A percentile compares a stretch with the other conserved stretches of the same genome.
Conservation (phyloP, 495 filamentous ascomycete species). For the Hyaloscypha variabilis region DNA sequence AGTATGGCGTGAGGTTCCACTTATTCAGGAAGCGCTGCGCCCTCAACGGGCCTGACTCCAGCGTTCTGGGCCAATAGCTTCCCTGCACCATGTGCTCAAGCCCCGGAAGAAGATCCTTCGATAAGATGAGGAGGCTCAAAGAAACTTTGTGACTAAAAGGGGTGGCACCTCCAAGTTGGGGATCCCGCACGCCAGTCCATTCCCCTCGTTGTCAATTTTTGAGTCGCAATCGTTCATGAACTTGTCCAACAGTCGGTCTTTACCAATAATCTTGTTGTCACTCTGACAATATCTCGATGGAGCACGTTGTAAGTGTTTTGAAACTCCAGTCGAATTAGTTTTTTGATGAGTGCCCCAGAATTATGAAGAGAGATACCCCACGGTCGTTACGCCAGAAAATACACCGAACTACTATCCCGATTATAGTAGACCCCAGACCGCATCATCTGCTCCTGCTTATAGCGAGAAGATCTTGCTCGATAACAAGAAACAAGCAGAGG, state of each 20-base stretch:
- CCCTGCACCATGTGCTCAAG: too few species aligned
- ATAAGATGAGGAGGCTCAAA: background rate
- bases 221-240: background rate
- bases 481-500: background rate
- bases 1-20: too few species aligned
- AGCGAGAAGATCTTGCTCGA: background rate
- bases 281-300: background rate
- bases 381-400: background rate
- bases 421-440: background rate
- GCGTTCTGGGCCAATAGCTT: too few species aligned
- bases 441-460: background rate
- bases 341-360: background rate
- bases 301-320: background rate
- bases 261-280: background rate
- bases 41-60: too few species aligned
- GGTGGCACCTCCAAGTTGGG: background rate
- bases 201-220: background rate
- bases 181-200: background rate
- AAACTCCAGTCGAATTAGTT: background rate
- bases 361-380: constrained; percentile 16
- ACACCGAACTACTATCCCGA: background rate
- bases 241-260: background rate
- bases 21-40: too few species aligned
- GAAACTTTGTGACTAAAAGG: background rate
- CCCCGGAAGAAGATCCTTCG: background rate